Evolutionary conservation across 2,329 filamentous ascomycete genomes (phyloP), one percentile per base, ranked within the genome.

Genomic region (Apiospora kogelbergensis): DNA sequence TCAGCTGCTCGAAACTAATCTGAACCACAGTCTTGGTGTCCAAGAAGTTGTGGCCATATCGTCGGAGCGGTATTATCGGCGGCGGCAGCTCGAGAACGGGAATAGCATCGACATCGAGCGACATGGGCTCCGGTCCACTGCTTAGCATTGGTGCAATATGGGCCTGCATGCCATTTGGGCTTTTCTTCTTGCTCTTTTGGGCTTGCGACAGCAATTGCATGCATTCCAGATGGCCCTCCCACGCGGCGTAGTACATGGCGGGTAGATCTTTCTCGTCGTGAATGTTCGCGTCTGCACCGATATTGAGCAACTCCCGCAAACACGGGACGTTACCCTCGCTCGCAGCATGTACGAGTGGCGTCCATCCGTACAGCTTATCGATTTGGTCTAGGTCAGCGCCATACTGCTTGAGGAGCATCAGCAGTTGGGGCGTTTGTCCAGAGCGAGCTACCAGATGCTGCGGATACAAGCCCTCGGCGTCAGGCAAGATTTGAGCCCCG

Each of bases 301-400:
- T 89, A 67, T 94, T 89, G 13, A 99, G 85, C 4, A 99, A 85
- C 1, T 91, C 93, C 73, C 94, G 89, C 57, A 99, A 84, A 76
- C 95, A 98, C 33, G 92, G 90, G 1, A 98, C 92, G 77, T 97
- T 97, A 26, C 96, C 96, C 82, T 99, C 96, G 77, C 95, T 97
- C 11, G 96, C 96, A 2, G 96, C 95, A 78, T 99, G 95, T 69
- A 99, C 96, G 6, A 99, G 85, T 0, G 96, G 95, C 2, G 96
- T 98, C 96, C 96, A 99, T 70, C 95, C 94, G 75, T 98, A 98
- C 20, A 99, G 86, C 81, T 97, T 98, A 80, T 99, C 96, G 41
- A 93, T 86, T 78, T 98, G 95, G 76, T 99, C 90, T 57, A 99
- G 86, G 78, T 99, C 91, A 26, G 94, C 95, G 1, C 95, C 95